phyloP scores from a whole-genome alignment of 129 eudicot species.

The Glebionis coronaria region DNA sequence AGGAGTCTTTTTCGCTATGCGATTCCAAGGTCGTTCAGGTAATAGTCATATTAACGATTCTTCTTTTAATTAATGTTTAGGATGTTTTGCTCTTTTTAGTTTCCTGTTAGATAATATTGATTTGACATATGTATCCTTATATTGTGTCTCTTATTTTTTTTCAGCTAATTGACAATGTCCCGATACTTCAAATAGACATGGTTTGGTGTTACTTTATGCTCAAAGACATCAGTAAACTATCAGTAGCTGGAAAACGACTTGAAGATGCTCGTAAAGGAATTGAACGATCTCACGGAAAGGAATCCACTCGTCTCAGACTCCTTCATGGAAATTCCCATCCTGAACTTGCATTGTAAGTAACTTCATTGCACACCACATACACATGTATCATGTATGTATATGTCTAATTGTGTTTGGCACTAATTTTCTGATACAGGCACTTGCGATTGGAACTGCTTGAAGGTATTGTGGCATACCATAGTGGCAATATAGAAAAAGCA shows the following conservation, averaged over 20 bases:
- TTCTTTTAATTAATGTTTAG: not conserved
- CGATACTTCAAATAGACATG: slow-evolving; percentile 86
- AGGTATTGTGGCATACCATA: slow-evolving; percentile 89
- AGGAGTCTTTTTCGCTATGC: slow-evolving; percentile 93
- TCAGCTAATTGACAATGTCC: slow-evolving; percentile 78
- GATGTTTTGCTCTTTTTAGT: not conserved
- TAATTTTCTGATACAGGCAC: slow-evolving; percentile 44
- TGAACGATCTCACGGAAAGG: slow-evolving; percentile 78
- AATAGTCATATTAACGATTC: not conserved
- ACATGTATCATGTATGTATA: not conserved
- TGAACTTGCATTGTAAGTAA: slow-evolving; percentile 81
- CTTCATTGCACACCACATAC: not conserved
- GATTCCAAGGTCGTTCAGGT: slow-evolving; percentile 70
- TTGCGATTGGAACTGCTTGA: slow-evolving; percentile 81
- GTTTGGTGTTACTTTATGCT: slow-evolving; percentile 99
- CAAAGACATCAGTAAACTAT: slow-evolving; percentile 74
- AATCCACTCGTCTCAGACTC: slow-evolving; percentile 63
- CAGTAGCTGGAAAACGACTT: slow-evolving; percentile 82
- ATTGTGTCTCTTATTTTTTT: too few relatives aligned
- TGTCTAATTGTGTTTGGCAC: not conserved
- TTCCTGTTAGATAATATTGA: too few relatives aligned
- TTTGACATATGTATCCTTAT: too few relatives aligned
- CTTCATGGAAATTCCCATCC: slow-evolving; percentile 77
- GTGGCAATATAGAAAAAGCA: slow-evolving; percentile 65
- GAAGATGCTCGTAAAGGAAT: slow-evolving; percentile 81